Conservation (phyloP, 441 rosid species). For the Manihot esculenta region DNA sequence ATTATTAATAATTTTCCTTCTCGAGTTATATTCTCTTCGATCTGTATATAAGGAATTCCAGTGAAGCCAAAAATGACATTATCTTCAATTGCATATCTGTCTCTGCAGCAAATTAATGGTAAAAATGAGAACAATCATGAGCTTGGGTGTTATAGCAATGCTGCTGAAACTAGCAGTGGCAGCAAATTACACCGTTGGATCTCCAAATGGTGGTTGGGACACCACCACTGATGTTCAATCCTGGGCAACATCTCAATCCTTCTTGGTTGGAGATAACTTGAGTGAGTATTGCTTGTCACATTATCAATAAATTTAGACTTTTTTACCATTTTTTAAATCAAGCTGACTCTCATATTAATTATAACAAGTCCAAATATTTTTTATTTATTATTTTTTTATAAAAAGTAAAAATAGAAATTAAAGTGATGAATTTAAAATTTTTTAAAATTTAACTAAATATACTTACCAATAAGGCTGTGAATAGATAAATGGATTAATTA, state of each 20-base stretch:
- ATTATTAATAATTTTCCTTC: no score
- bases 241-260: slow-evolving; percentile 57
- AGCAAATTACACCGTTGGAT: slow-evolving; percentile 58
- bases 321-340: no score
- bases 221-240: slow-evolving; percentile 36
- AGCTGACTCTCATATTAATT: no score
- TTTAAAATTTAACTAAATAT: no score
- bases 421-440: no score
- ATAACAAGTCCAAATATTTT: no score
- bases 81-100: not conserved
- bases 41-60: not conserved
- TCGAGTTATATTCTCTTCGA: no score
- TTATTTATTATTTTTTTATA: no score
- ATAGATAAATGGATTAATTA: no score
- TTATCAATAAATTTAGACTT: no score
- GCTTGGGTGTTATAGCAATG: slow-evolving; percentile 34
- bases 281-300: slow-evolving; percentile 42
- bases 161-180: slow-evolving; percentile 47
- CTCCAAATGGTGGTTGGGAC: slow-evolving; percentile 67
- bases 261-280: slow-evolving; percentile 59
- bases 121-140: slow-evolving; percentile 24
- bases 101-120: slow-evolving; percentile 25
- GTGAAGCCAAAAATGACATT: not conserved
- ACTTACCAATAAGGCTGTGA: no score
- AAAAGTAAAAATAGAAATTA: no score